Evolutionary conservation across 2,329 filamentous ascomycete species (phyloP), one percentile per base, ranked within the genome.

Genomic region (Colletotrichum neosansevieriae): DNA sequence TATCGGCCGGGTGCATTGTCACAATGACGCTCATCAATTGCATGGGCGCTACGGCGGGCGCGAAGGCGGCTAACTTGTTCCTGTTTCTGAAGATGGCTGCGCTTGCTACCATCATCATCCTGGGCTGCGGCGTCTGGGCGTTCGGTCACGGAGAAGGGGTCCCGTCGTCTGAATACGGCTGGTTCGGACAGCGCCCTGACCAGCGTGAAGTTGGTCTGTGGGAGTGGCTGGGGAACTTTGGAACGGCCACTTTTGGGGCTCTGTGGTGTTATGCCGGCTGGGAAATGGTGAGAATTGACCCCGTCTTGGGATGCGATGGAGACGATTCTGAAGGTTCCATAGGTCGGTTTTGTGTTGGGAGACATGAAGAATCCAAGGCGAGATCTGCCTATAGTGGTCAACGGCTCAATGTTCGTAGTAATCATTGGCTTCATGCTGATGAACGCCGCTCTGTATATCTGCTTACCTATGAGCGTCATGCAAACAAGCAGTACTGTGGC

Each of bases 191-290:
- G 62, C 47, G 50, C 34, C 54, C 67, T 19, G 73, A 72, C n/a
- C 51, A 70, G 15, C 61, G 36, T 32, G 42, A 66, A 19, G 56
- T 69, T 13, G 64, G 73, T 24, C 68, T 74, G 38, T 83, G 80
- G 80, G 74, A 76, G 29, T 78, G 75, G 38, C 76, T 81, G 32
- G 81, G 81, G 3, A 75, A 79, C 29, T 79, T 80, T 58, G 78
- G 78, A 19, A 79, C 78, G 24, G 81, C 81, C 34, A 76, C 82
- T 4, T 81, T 82, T 70, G 79, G 77, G n/a, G 79, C 76, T 6
- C 73, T 83, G 7, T 84, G 79, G 75, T 80, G 79, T 45, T 83
- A 82, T 67, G 79, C 79, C 50, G 81, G 81, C 1, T 84, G 79
- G 80, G 80, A 83, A 62, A 82, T 78, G 63, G 80, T 82, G 65